Conservation (phyloP, 192 early-diverging fungal species). For the Linderina pennispora region DNA sequence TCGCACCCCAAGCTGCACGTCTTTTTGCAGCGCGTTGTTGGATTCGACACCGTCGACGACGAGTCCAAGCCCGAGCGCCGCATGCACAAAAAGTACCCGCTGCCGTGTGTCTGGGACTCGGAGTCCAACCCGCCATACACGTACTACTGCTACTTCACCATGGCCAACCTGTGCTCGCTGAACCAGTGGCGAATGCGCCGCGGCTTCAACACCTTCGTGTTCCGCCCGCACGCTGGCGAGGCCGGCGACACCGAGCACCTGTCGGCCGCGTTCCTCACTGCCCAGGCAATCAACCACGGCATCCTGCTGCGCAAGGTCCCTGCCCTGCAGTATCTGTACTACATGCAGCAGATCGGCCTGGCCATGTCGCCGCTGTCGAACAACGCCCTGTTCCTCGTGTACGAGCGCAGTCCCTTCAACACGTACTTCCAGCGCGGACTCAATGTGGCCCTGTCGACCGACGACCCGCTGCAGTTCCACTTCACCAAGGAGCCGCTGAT, state of each 20-base stretch:
- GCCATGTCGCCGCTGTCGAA: slow-evolving; percentile 93
- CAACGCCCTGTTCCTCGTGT: slow-evolving; percentile 83
- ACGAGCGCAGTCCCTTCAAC: slow-evolving; percentile 78
- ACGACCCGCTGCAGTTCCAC: slow-evolving; percentile 90
- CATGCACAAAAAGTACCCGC: slow-evolving; percentile 67
- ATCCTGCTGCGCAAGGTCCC: slow-evolving; percentile 85
- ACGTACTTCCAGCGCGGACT: slow-evolving; percentile 83
- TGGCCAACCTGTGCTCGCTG: slow-evolving; percentile 68
- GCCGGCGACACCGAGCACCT: slow-evolving; percentile 88
- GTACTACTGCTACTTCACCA: slow-evolving; percentile 84
- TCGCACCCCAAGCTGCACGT: slow-evolving; percentile 78
- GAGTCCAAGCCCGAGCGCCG: slow-evolving; percentile 75
- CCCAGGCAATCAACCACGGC: slow-evolving; percentile 78
- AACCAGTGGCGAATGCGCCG: slow-evolving; percentile 64
- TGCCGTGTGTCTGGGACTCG: slow-evolving; percentile 48
- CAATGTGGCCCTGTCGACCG: slow-evolving; percentile 78
- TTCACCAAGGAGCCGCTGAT: slow-evolving; percentile 88
- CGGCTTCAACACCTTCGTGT: slow-evolving; percentile 82
- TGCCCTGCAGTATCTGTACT: slow-evolving; percentile 83
- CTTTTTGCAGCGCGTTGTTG: slow-evolving; percentile 82
- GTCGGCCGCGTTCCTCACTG: slow-evolving; percentile 74
- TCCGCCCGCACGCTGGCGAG: slow-evolving; percentile 85
- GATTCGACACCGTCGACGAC: slow-evolving; percentile 86
- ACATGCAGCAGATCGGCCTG: slow-evolving; percentile 84
- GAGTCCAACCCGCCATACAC: slow-evolving; percentile 78